Evolutionary conservation across 2,329 filamentous ascomycete genomes (phyloP).

Genomic region (Ceratocystis cacaofunesta): DNA sequence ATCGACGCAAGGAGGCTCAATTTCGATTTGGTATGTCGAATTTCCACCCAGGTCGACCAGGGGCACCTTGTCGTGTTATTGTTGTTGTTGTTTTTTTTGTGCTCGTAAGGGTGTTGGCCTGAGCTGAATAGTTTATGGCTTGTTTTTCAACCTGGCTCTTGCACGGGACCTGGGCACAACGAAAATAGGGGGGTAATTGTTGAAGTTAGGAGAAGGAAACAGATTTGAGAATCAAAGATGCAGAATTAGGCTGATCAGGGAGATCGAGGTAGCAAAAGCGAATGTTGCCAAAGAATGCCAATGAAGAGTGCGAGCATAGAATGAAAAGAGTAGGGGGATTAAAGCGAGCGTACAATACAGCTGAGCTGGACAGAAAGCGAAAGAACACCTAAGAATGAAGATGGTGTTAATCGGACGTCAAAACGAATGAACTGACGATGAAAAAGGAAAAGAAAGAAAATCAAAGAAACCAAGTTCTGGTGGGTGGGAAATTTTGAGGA

Average conservation of each 20-base stretch:
- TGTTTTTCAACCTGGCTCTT: not conserved
- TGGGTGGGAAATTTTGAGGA: not conserved
- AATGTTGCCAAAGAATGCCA: not conserved
- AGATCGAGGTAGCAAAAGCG: constrained; percentile 1
- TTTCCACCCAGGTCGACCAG: not conserved
- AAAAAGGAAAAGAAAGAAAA: not conserved
- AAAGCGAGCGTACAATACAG: not conserved
- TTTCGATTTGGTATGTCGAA: not conserved
- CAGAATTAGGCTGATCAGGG: not conserved
- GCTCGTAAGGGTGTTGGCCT: not conserved
- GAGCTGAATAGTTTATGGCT: not conserved
- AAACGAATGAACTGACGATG: not conserved
- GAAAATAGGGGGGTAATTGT: not conserved
- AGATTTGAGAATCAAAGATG: not conserved
- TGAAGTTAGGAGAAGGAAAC: not conserved
- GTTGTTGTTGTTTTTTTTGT: not conserved
- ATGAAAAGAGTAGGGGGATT: not conserved
- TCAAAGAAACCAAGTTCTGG: not conserved
- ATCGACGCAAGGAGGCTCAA: constrained; percentile 5
- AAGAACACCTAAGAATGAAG: not conserved
- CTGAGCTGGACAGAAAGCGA: not conserved
- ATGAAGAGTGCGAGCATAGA: too few species aligned
- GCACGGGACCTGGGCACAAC: not conserved
- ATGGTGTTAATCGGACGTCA: not conserved
- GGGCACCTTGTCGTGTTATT: constrained; percentile 1